Percentiles rank a stretch among this genome's conserved stretches.
Evolutionary conservation across 2,329 filamentous ascomycete genomes (phyloP).

Genomic region (Clathrospora elynae): DNA sequence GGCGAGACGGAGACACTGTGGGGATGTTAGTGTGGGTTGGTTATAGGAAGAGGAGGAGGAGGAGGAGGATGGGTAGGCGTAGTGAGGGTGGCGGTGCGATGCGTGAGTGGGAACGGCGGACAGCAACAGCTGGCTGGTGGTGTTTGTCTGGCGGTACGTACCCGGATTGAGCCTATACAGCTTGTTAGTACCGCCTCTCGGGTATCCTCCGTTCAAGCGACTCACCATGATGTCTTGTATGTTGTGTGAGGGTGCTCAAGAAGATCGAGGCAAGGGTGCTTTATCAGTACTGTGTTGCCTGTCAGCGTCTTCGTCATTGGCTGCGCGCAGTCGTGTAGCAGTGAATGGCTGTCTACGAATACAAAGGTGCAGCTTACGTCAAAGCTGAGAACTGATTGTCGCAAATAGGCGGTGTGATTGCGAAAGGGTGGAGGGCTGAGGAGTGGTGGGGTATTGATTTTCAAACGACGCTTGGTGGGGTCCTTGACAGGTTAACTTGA

Average conservation of each 20-base stretch:
- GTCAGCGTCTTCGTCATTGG: slow-evolving; percentile 48
- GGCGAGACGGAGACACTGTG: slow-evolving; percentile 71
- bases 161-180: slow-evolving; percentile 51
- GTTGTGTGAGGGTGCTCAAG: slow-evolving; percentile 25
- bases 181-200: slow-evolving; percentile 22
- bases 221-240: slow-evolving; percentile 46
- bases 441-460: slow-evolving; percentile 24
- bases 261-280: slow-evolving; percentile 32
- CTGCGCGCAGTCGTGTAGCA: slow-evolving; percentile 16
- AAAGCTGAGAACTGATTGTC: slow-evolving; percentile 27
- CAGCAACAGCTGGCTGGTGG: slow-evolving; percentile 18
- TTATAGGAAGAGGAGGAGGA: not conserved
- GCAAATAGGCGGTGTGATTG: slow-evolving; percentile 20
- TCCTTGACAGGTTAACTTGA: slow-evolving; percentile 23
- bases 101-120: slow-evolving; percentile 16
- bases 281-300: slow-evolving; percentile 45
- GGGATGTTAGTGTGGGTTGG: slow-evolving; percentile 20
- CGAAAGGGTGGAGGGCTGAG: slow-evolving; percentile 25
- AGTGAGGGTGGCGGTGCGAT: slow-evolving; percentile 10
- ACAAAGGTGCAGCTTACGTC: slow-evolving; percentile 32
- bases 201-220: not conserved
- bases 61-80: slow-evolving; percentile 1
- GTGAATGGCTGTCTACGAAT: slow-evolving; percentile 24
- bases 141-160: slow-evolving; percentile 40
- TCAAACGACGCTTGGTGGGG: slow-evolving; percentile 30